Evolutionary conservation across 1,139 yeast species (phyloP).

Genomic region (Casaregolazyma lundiana): DNA sequence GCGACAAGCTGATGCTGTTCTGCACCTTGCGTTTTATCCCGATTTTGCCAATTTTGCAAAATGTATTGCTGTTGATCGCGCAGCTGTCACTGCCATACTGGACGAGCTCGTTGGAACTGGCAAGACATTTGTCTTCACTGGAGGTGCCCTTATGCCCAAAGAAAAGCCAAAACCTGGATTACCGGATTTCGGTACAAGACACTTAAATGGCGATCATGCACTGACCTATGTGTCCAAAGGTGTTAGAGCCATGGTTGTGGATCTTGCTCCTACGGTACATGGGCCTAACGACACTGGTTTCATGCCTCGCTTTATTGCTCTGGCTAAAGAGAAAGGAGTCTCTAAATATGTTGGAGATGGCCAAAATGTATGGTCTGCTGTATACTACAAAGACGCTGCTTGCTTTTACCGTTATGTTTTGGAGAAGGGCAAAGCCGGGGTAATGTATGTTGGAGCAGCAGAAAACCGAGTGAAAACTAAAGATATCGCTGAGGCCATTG

Average conservation of each 20-base stretch:
- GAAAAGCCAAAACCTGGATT: not conserved
- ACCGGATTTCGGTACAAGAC: constrained; percentile 1
- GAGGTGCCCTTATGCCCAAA: constrained; percentile 7
- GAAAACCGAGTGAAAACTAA: constrained; percentile 21
- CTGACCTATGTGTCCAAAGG: constrained; percentile 2
- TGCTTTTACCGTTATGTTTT: constrained; percentile 25
- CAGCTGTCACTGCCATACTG: constrained; percentile 26
- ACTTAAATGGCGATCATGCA: not conserved
- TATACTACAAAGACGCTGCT: constrained; percentile 33
- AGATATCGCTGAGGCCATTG: not conserved
- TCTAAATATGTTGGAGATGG: constrained; percentile 31
- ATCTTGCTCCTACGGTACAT: constrained; percentile 11
- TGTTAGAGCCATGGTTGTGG: not conserved
- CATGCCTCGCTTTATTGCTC: constrained; percentile 18
- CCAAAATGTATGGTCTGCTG: constrained; percentile 32
- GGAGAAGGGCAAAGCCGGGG: constrained; percentile 26
- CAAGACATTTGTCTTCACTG: constrained; percentile 16
- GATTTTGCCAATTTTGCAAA: constrained; percentile 17
- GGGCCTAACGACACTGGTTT: constrained; percentile 23
- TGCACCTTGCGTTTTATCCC: constrained; percentile 36
- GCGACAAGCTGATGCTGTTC: constrained; percentile 31
- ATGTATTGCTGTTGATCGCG: constrained; percentile 22
- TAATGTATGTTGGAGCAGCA: constrained; percentile 23
- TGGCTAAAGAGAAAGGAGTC: constrained; percentile 20
- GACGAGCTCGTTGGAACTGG: constrained; percentile 27